Evolutionary conservation across 2,329 filamentous ascomycete genomes (phyloP).

Genomic region (Teratosphaeria pseudoeucalypti): DNA sequence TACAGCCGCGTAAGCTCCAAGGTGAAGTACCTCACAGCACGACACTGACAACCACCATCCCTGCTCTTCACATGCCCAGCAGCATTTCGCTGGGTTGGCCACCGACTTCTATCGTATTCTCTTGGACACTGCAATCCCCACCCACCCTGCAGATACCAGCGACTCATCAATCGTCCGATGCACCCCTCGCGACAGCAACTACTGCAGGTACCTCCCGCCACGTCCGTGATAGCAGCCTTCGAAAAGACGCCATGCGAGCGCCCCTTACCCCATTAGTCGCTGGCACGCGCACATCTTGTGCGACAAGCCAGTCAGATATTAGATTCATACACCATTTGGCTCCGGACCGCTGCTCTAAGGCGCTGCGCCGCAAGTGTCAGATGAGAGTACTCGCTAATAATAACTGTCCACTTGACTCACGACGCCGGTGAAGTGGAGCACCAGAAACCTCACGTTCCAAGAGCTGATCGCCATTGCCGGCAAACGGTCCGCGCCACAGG

Average conservation of each 20-base stretch:
- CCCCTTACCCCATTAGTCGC: background rate
- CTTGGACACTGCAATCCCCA: background rate
- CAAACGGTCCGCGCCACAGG: background rate
- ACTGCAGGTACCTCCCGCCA: conserved; percentile 10
- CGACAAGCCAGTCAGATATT: background rate
- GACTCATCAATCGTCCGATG: background rate
- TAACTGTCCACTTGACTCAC: background rate
- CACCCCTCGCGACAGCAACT: background rate
- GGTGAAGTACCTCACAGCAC: background rate
- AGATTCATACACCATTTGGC: background rate
- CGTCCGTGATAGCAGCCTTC: conserved; percentile 3
- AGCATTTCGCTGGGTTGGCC: background rate
- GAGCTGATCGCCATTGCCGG: background rate
- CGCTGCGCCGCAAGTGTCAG: background rate
- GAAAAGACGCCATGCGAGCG: conserved; percentile 2
- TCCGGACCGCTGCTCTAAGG: background rate
- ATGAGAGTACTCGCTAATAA: background rate
- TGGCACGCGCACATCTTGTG: background rate
- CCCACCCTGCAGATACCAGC: background rate
- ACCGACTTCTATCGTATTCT: background rate
- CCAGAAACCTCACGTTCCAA: background rate
- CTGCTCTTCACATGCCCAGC: background rate
- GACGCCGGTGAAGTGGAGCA: background rate
- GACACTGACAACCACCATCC: background rate
- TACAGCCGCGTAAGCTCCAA: background rate